phyloP scores from a whole-genome alignment of 345 rosid species.

The sweet orange (Citrus sinensis) region DNA sequence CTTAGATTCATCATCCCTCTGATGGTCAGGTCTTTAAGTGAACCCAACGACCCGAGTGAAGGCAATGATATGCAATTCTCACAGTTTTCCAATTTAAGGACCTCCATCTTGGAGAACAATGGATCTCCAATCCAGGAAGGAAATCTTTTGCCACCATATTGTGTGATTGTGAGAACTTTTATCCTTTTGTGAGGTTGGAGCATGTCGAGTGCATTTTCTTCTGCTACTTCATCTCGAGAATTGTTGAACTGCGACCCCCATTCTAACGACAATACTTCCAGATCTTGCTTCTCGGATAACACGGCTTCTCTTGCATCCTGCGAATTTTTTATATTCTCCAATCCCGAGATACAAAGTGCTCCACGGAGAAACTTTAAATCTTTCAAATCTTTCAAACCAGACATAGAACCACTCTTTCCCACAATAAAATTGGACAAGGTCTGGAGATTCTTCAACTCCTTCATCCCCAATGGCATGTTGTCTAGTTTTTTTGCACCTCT shows the following conservation, averaged over 20 bases:
- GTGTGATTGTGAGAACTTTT: too few relatives aligned
- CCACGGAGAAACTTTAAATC: slow-evolving; percentile 24
- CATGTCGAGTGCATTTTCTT: background rate
- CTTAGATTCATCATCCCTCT: background rate
- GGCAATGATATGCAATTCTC: too few relatives aligned
- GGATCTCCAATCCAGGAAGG: too few relatives aligned
- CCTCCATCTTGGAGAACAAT: too few relatives aligned
- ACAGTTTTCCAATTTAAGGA: too few relatives aligned
- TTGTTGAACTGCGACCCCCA: background rate
- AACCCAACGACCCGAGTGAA: background rate
- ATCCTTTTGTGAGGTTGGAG: background rate
- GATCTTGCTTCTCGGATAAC: background rate
- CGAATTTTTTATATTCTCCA: background rate
- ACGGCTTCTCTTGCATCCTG: background rate
- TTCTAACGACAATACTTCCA: background rate
- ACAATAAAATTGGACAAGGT: slow-evolving; percentile 20
- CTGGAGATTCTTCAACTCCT: slow-evolving; percentile 14
- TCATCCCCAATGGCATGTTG: slow-evolving; percentile 22
- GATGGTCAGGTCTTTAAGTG: background rate
- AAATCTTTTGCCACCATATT: too few relatives aligned
- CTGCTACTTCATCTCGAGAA: background rate
- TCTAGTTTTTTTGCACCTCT: background rate
- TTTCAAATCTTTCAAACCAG: slow-evolving; percentile 17
- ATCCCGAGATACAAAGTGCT: slow-evolving; percentile 11
- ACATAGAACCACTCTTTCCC: slow-evolving; percentile 5